A percentile compares a stretch with the other conserved stretches of the same genome.
phyloP scores from a whole-genome alignment of 129 eudicot species.

The Saposhnikovia divaricata region DNA sequence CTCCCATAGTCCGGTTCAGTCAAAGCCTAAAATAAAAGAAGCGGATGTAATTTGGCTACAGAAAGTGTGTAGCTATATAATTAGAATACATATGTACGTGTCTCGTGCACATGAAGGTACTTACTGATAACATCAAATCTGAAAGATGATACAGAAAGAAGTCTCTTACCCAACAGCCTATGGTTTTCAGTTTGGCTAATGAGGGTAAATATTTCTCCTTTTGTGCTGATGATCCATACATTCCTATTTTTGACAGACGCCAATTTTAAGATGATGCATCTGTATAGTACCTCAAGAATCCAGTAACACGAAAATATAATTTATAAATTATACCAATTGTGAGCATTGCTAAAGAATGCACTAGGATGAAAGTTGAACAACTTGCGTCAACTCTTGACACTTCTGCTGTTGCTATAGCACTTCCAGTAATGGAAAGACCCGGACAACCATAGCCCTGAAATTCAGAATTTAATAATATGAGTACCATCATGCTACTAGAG shows the following conservation, averaged over 20 bases:
- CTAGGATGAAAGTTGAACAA: slow-evolving; percentile 83
- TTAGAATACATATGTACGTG: neutral
- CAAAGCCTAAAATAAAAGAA: slow-evolving; percentile 44
- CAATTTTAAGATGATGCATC: slow-evolving; percentile 3
- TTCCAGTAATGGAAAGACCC: slow-evolving; percentile 73
- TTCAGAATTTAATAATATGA: slow-evolving; percentile 4
- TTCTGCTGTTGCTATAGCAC: slow-evolving; percentile 82
- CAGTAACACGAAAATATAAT: neutral
- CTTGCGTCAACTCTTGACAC: slow-evolving; percentile 97
- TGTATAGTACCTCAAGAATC: neutral
- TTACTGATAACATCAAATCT: neutral
- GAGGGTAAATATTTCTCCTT: slow-evolving; percentile 88
- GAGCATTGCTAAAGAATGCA: slow-evolving; percentile 94
- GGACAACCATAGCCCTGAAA: slow-evolving; percentile 94
- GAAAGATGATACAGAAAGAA: neutral
- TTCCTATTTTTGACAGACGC: slow-evolving; percentile 38
- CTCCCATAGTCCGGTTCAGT: slow-evolving; percentile 98
- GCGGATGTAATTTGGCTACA: neutral
- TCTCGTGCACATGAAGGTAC: neutral
- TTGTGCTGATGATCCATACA: slow-evolving; percentile 80
- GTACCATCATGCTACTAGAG: neutral
- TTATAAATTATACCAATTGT: slow-evolving; percentile 60
- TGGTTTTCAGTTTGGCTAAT: slow-evolving; percentile 58
- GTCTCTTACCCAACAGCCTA: slow-evolving; percentile 82
- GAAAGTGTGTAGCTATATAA: neutral